Conservation (phyloP, 805 yeast species). For the Peterozyma toletana region DNA sequence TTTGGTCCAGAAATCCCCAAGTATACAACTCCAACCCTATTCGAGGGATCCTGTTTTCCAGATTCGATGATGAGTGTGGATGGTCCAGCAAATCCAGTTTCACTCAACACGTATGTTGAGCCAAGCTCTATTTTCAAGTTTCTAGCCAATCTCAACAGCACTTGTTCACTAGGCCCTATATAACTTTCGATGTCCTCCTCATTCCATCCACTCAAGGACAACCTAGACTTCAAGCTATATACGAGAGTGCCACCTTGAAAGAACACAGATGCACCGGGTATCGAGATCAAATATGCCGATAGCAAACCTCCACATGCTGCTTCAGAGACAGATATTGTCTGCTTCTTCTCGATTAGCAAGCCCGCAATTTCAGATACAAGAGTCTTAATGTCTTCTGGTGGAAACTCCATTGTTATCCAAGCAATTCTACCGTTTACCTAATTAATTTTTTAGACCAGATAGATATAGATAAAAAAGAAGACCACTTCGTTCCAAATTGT, state of each 20-base stretch:
- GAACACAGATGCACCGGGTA: conserved; percentile 80
- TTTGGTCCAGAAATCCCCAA: conserved; percentile 65
- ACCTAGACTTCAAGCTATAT: conserved; percentile 67
- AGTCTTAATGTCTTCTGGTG: conserved; percentile 45
- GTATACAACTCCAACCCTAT: conserved; percentile 59
- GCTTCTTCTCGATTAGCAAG: conserved; percentile 41
- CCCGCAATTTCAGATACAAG: conserved; percentile 53
- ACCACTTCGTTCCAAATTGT: neutral
- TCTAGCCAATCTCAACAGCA: conserved; percentile 70
- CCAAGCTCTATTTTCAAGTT: conserved; percentile 76
- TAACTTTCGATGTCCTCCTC: conserved; percentile 60
- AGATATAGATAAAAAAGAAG: neutral
- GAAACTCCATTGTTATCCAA: conserved; percentile 35
- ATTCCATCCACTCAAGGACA: conserved; percentile 75
- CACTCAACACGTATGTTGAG: conserved; percentile 74
- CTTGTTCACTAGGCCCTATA: conserved; percentile 77
- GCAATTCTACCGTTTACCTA: neutral
- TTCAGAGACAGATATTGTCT: conserved; percentile 75
- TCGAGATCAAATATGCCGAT: conserved; percentile 72
- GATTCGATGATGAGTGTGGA: conserved; percentile 32
- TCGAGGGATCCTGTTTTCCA: conserved; percentile 10
- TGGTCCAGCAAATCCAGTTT: conserved; percentile 88
- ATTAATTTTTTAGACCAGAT: neutral
- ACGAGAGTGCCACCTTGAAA: conserved; percentile 81
- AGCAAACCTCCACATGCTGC: conserved; percentile 88